phyloP scores from a whole-genome alignment of 352 stramenopile genomes.

The Globisporangium spiculum region DNA sequence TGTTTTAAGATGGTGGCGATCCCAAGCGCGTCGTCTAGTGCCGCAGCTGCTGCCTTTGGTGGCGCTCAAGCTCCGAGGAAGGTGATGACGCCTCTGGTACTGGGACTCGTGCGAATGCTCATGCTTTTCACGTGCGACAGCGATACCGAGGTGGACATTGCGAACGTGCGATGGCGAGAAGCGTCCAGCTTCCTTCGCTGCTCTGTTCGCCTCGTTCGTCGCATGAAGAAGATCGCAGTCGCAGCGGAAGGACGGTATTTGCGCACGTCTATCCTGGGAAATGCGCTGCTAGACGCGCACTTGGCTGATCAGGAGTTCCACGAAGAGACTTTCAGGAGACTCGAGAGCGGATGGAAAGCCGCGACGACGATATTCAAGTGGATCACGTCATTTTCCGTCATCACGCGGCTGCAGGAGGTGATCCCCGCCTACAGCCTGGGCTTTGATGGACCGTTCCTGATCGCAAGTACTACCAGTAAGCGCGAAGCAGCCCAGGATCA shows the following conservation, averaged over 20 bases:
- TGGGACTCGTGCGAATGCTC: conserved; percentile 68
- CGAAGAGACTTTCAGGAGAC: conserved; percentile 38
- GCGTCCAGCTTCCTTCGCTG: conserved; percentile 52
- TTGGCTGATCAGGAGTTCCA: conserved; percentile 46
- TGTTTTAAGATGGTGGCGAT: conserved; percentile 55
- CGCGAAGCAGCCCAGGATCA: conserved; percentile 40
- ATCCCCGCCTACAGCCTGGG: conserved; percentile 21
- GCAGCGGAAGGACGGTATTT: conserved; percentile 36
- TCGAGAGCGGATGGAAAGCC: conserved; percentile 47
- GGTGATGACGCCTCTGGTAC: conserved; percentile 46
- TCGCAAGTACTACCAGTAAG: conserved; percentile 29
- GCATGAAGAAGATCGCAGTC: conserved; percentile 51
- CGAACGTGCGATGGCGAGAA: conserved; percentile 62
- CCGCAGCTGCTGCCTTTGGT: neutral
- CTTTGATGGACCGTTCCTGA: conserved; percentile 29
- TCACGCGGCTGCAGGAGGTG: conserved; percentile 42
- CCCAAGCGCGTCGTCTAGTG: conserved; percentile 19
- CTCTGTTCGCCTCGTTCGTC: conserved; percentile 38
- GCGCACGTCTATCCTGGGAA: conserved; percentile 32
- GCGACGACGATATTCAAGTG: conserved; percentile 58
- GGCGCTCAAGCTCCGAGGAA: conserved; percentile 13
- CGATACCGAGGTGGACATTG: conserved; percentile 50
- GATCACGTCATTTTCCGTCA: conserved; percentile 40
- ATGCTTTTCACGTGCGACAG: conserved; percentile 62
- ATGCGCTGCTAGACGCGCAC: conserved; percentile 44